Evolutionary conservation across 441 rosid species (phyloP).

Genomic region (Pelargonium myrrhifolium): DNA sequence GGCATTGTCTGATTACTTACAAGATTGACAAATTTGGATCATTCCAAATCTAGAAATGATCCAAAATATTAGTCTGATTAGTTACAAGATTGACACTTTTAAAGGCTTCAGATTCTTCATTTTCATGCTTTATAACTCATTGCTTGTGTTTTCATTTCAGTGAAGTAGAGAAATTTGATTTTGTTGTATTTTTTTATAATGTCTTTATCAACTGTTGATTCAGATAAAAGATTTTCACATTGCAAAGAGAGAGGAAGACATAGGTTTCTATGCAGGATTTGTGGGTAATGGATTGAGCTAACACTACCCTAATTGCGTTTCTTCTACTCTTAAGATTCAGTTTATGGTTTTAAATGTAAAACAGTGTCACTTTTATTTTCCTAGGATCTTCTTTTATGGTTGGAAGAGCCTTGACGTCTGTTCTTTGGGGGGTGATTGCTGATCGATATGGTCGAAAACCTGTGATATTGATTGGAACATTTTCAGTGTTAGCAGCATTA

Average conservation of each 20-base stretch:
- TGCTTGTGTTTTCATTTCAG: neutral
- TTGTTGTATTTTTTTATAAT: neutral
- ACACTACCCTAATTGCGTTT: neutral
- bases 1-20: no score
- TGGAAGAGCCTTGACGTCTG: constrained; percentile 19
- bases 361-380: neutral
- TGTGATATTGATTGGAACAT: constrained; percentile 5
- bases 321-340: neutral
- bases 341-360: neutral
- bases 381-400: constrained; percentile 16
- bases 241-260: constrained; percentile 19
- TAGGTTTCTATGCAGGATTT: constrained; percentile 17
- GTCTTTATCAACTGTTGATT: neutral
- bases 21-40: no score
- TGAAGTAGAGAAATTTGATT: neutral
- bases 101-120: no score
- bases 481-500: neutral
- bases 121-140: neutral
- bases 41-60: neutral
- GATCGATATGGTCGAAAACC: constrained; percentile 8
- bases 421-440: constrained; percentile 15
- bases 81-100: no score
- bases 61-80: neutral
- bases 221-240: constrained; percentile 21
- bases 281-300: neutral